These are phyloP conservation scores for Agastache rugosa DNA, from an alignment of 257 asterid species.

Conservation along the genomic window DNA sequence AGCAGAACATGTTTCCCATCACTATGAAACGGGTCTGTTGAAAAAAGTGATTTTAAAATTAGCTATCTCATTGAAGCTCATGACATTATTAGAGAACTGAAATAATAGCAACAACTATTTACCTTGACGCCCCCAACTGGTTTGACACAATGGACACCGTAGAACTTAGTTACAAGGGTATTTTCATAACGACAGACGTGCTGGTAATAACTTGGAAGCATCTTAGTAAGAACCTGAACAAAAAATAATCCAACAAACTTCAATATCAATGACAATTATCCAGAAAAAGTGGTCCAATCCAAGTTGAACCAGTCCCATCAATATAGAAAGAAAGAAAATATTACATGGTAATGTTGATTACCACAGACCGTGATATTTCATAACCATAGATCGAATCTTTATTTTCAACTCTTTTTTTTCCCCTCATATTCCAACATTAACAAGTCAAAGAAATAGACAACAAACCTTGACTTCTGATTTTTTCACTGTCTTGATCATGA, in stretches of 20 bases:
- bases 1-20: constrained; percentile 88
- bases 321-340: background rate
- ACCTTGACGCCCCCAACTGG: constrained; percentile 98
- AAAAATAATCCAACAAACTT: constrained; percentile 32
- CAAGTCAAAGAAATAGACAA: constrained; percentile 46
- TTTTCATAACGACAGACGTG: constrained; percentile 85
- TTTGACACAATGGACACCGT: constrained; percentile 95
- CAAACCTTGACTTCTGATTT: constrained; percentile 99
- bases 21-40: constrained; percentile 84
- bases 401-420: background rate
- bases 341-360: background rate
- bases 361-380: constrained; percentile 4
- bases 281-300: background rate
- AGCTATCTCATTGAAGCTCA: constrained; percentile 23
- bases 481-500: constrained; percentile 97
- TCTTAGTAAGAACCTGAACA: constrained; percentile 85
- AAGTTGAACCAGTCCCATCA: constrained; percentile 6
- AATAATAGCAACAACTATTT: constrained; percentile 19
- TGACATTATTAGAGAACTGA: constrained; percentile 15
- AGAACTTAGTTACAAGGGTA: constrained; percentile 90
- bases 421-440: background rate
- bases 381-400: constrained; percentile 10
- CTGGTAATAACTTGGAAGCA: constrained; percentile 87
- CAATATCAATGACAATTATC: constrained; percentile 18
- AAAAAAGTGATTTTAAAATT: constrained; percentile 15